Evolutionary conservation across 1,284 basidiomycete species (phyloP).

Genomic region (Ceratobasidium sp.): DNA sequence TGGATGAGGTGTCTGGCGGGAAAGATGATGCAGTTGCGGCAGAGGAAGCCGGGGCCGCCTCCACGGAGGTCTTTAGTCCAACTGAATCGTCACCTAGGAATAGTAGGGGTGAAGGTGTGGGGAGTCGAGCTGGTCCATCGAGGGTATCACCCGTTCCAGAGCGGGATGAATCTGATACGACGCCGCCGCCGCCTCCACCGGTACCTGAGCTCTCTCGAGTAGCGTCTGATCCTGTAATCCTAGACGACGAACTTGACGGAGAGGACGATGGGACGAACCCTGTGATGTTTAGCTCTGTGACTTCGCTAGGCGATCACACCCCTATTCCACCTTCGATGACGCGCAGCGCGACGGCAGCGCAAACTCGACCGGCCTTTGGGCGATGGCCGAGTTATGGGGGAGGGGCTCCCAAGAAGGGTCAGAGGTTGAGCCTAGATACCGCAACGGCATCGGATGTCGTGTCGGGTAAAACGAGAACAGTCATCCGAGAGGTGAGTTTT

Average conservation of each 20-base stretch:
- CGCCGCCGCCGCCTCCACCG: conserved; percentile 37
- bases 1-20: conserved; percentile 82
- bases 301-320: conserved; percentile 26
- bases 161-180: conserved; percentile 26
- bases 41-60: conserved; percentile 64
- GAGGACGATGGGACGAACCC: conserved; percentile 32
- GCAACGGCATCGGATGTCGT: conserved; percentile 65
- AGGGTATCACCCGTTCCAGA: conserved; percentile 36
- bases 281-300: conserved; percentile 40
- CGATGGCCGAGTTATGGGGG: conserved; percentile 46
- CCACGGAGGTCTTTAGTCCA: conserved; percentile 63
- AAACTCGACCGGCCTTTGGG: conserved; percentile 24
- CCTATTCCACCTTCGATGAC: conserved; percentile 40
- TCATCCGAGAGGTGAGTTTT: conserved; percentile 76
- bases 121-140: conserved; percentile 36
- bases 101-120: conserved; percentile 6
- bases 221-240: conserved; percentile 28
- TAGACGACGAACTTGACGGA: conserved; percentile 36
- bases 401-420: conserved; percentile 55
- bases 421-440: conserved; percentile 71
- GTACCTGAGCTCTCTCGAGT: conserved; percentile 33
- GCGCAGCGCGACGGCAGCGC: conserved; percentile 18
- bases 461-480: conserved; percentile 67
- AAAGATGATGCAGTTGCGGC: conserved; percentile 70
- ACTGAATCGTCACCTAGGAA: conserved; percentile 4